Conservation (phyloP, 345 rosid genomes). For the Heritiera fomes region DNA sequence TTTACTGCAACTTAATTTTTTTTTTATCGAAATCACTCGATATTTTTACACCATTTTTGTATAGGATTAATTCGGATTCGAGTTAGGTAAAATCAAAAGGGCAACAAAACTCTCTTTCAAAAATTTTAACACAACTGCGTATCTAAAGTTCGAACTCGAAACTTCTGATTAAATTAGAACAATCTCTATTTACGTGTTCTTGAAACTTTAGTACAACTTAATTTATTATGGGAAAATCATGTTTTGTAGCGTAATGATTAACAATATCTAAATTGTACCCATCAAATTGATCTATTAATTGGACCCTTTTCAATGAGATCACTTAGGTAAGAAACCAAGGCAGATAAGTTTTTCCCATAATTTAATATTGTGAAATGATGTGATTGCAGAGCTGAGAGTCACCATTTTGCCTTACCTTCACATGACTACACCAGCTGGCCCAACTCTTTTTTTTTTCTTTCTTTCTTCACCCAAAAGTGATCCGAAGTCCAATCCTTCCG, state of each 20-base stretch:
- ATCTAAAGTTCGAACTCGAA: too few species aligned
- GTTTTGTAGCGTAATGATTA: constrained; percentile 55
- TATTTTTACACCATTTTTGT: too few species aligned
- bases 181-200: too few species aligned
- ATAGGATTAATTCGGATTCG: too few species aligned
- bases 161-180: too few species aligned
- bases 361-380: constrained; percentile 42
- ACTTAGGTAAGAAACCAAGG: constrained; percentile 62
- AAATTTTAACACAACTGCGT: too few species aligned
- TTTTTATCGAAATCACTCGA: too few species aligned
- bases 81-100: too few species aligned
- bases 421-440: constrained; percentile 29
- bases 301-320: constrained; percentile 39
- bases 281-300: constrained; percentile 50
- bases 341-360: constrained; percentile 40
- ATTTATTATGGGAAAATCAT: constrained; percentile 52
- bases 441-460: neutral
- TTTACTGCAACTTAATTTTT: too few species aligned
- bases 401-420: constrained; percentile 26
- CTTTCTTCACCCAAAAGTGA: neutral
- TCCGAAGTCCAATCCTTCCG: neutral
- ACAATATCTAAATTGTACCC: constrained; percentile 41
- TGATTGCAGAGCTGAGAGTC: constrained; percentile 52
- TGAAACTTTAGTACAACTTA: too few species aligned
- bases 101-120: too few species aligned